phyloP scores from a whole-genome alignment of 2,329 filamentous ascomycete species.

The Phaeomoniella chlamydospora region DNA sequence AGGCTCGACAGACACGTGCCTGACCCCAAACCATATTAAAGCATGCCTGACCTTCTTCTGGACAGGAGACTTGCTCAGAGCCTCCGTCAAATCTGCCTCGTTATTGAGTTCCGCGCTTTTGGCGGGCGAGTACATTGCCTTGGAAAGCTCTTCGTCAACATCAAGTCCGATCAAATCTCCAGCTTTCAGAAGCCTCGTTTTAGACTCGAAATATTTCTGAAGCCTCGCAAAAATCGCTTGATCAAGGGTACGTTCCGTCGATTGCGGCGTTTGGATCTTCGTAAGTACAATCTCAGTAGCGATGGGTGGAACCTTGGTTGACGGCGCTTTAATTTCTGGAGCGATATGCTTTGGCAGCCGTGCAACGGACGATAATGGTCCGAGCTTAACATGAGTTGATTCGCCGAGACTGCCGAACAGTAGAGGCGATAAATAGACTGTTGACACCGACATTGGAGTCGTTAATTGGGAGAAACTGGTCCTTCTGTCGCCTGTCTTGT shows the following conservation, averaged over 20 bases:
- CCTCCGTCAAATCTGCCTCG: constrained; percentile 52
- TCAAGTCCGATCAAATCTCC: constrained; percentile 83
- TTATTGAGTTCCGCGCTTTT: constrained; percentile 12
- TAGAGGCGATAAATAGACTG: constrained; percentile 34
- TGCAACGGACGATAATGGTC: neutral
- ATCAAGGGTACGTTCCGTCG: constrained; percentile 72
- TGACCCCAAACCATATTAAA: constrained; percentile 88
- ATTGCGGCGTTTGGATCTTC: constrained; percentile 78
- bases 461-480: constrained; percentile 38
- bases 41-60: constrained; percentile 30
- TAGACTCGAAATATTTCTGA: constrained; percentile 76
- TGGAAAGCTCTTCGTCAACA: constrained; percentile 72
- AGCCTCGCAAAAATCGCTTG: constrained; percentile 73
- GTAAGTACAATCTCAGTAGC: constrained; percentile 73
- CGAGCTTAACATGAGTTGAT: neutral
- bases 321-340: constrained; percentile 5
- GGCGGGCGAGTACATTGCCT: constrained; percentile 58
- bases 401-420: constrained; percentile 51
- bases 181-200: constrained; percentile 65
- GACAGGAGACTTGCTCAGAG: constrained; percentile 18
- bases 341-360: constrained; percentile 16
- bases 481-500: constrained; percentile 31
- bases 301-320: constrained; percentile 34
- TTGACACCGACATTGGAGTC: neutral
- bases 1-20: constrained; percentile 47